Conservation (phyloP, 2,329 filamentous ascomycete species). For the Amauroascus verrucosus region DNA sequence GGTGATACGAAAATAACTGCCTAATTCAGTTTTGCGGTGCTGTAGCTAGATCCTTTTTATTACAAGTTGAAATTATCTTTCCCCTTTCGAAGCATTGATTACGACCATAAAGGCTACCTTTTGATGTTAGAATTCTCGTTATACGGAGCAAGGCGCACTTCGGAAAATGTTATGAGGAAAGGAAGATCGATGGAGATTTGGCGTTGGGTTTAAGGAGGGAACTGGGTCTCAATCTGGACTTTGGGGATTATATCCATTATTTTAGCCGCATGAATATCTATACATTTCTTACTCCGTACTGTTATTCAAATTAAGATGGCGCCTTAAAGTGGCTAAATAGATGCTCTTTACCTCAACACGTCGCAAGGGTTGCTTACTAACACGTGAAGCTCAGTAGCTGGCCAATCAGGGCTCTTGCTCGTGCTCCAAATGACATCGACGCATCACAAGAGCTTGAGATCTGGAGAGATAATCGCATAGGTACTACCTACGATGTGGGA, state of each 20-base stretch:
- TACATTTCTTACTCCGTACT: not conserved
- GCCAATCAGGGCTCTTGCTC: not conserved
- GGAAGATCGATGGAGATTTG: not conserved
- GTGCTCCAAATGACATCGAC: not conserved
- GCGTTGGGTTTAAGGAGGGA: not conserved
- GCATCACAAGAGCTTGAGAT: not conserved
- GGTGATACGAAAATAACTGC: not conserved
- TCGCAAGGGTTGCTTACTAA: not conserved
- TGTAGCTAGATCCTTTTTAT: too few species aligned
- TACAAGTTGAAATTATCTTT: not conserved
- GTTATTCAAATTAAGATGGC: not conserved
- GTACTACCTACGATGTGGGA: conserved; percentile 4
- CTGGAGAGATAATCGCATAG: not conserved
- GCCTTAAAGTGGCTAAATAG: not conserved
- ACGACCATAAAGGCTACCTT: not conserved
- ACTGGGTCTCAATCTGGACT: not conserved
- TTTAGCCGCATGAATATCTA: not conserved
- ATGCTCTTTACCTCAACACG: not conserved
- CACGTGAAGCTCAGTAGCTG: not conserved
- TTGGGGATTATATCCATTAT: not conserved
- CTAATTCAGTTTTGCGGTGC: too few species aligned
- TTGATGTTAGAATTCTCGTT: not conserved
- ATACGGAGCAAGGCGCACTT: not conserved
- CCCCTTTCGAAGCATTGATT: too few species aligned
- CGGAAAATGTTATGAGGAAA: not conserved